Evolutionary conservation across 2,329 filamentous ascomycete genomes (phyloP), one percentile per base, ranked within the genome.

Genomic region (Nothopassalora personata): DNA sequence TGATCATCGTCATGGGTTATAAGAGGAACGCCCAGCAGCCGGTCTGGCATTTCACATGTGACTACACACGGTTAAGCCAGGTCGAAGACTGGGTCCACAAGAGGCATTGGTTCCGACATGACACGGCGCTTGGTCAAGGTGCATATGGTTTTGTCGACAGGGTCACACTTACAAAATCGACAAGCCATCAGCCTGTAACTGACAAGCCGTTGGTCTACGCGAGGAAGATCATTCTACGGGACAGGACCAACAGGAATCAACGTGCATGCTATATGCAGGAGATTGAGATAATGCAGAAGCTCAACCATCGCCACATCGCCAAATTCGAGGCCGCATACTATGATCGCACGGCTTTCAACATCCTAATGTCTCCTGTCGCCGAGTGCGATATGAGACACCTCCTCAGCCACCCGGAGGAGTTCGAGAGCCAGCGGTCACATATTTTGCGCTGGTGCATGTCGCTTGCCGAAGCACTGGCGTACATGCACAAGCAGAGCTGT

Each of bases 271-370:
- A 53, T n/a, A 27, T 61, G 1, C 48, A 51, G 15, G 60, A 61
- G 34, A 59, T 61, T 43, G 56, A 59, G 45, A 54, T 59, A 5
- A 39, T 59, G 48, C 56, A 43, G 39, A 59, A 52, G 30, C 47
- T 59, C 36, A 18, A 52, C 13, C 60, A 61, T 34, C 60, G 53
- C 2, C 48, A 61, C 27, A 54, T 91, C 4, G 84, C 91, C 1
- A 91, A 89, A 15, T 96, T 97, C 68, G 76, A 94, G 57, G 86
- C 91, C 0, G 90, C 91, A 15, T 95, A 96, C 66, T 78, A 96
- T 56, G 48, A 61, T 33, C 19, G 49, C 3, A 47, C 48, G 8
- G 50, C 60, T 1, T 49, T 61, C 30, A 59, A 61, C 31, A 57
- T 61, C 18, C 36, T 61, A 1, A 61, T 59, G 53, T 31, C 45